These are phyloP conservation scores for Metahyphopichia silvanorum DNA, from an alignment of 805 yeast species.

Conservation along the genomic window DNA sequence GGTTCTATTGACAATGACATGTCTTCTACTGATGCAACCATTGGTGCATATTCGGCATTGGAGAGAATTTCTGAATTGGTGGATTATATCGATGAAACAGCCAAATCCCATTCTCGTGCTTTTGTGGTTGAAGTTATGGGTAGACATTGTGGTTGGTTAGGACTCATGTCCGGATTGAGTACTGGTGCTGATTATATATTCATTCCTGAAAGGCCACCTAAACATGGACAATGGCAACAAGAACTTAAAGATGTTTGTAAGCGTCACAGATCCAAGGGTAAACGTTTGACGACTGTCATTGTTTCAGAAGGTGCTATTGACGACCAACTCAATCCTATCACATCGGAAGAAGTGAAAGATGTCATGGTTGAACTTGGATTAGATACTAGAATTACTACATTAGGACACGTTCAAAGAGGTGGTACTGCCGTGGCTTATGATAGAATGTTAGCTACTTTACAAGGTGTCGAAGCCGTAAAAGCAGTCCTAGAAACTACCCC, in stretches of 20 bases:
- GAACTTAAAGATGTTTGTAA: constrained; percentile 62
- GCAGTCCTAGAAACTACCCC: constrained; percentile 69
- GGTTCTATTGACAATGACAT: constrained; percentile 85
- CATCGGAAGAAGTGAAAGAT: constrained; percentile 61
- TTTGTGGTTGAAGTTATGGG: constrained; percentile 89
- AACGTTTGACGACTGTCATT: constrained; percentile 73
- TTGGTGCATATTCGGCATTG: constrained; percentile 76
- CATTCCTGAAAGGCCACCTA: constrained; percentile 77
- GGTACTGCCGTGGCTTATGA: constrained; percentile 79
- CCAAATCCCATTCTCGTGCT: constrained; percentile 78
- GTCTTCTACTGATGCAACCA: constrained; percentile 82
- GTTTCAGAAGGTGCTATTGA: constrained; percentile 86
- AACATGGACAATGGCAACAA: constrained; percentile 59
- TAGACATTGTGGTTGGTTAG: constrained; percentile 87
- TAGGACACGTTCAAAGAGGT: constrained; percentile 84
- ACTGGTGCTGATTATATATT: constrained; percentile 79
- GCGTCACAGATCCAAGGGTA: constrained; percentile 67
- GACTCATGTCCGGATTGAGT: constrained; percentile 75
- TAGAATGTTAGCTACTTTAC: constrained; percentile 68
- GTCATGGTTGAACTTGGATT: constrained; percentile 66
- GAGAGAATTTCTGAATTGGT: constrained; percentile 72
- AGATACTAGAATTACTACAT: constrained; percentile 73
- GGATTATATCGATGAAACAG: constrained; percentile 83
- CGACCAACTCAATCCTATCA: constrained; percentile 62
- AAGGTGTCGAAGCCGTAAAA: constrained; percentile 79